phyloP scores from a whole-genome alignment of 768 basidiomycete genomes.

The Clathrus columnatus region DNA sequence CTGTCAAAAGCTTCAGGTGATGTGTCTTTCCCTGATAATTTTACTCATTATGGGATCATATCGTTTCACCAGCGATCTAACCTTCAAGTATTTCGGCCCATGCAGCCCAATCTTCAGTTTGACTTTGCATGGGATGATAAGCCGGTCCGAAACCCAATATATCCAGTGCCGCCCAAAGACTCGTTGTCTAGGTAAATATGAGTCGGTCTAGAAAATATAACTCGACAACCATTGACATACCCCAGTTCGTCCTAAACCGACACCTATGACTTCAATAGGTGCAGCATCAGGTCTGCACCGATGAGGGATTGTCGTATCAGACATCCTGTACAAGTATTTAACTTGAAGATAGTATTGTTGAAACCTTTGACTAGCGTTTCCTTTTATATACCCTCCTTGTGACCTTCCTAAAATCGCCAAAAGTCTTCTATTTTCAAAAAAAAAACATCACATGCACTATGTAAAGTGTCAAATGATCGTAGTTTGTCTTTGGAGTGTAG shows the following conservation, averaged over 20 bases:
- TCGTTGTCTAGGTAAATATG: neutral
- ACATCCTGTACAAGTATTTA: neutral
- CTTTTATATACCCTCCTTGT: too few relatives aligned
- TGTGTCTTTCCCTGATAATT: neutral
- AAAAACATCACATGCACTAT: too few relatives aligned
- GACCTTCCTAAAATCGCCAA: too few relatives aligned
- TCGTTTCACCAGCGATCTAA: neutral
- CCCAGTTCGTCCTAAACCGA: neutral
- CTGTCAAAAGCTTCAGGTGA: slow-evolving; percentile 1
- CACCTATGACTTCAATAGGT: neutral
- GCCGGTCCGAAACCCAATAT: neutral
- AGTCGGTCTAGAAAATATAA: neutral
- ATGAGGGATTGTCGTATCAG: too few relatives aligned
- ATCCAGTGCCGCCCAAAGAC: neutral
- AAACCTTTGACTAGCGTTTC: neutral
- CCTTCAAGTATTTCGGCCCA: neutral
- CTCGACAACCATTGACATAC: neutral
- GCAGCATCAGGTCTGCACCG: neutral
- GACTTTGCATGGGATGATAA: neutral
- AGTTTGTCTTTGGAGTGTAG: too few relatives aligned
- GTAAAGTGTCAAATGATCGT: too few relatives aligned
- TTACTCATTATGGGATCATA: neutral
- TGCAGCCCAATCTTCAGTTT: neutral
- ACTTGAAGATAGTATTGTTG: slow-evolving; percentile 5
- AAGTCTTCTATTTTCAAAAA: too few relatives aligned